Conservation (phyloP, 345 rosid species). For the Eucalyptus sp. region DNA sequence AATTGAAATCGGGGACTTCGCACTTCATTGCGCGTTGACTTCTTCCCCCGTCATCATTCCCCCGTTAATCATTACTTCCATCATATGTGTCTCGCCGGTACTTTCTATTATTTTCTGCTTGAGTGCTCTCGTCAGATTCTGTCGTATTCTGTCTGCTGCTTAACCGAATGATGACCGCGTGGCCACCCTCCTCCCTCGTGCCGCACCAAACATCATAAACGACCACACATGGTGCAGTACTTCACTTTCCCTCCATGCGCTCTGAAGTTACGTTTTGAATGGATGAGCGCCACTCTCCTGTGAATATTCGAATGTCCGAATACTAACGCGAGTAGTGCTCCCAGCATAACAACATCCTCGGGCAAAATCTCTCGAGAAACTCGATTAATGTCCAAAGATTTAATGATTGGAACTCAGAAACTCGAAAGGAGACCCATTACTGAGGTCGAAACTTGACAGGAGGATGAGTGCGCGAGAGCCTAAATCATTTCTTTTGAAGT, state of each 20-base stretch:
- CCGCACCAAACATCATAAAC: not conserved
- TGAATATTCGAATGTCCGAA: not conserved
- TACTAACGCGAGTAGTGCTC: not conserved
- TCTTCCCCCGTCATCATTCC: slow-evolving; percentile 4
- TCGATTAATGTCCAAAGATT: not conserved
- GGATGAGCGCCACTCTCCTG: not conserved
- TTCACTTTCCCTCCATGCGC: not conserved
- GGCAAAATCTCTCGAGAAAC: too few species aligned
- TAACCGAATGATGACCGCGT: not conserved
- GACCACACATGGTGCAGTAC: not conserved
- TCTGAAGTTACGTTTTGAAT: not conserved
- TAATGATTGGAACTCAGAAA: not conserved
- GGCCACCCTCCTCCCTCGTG: not conserved
- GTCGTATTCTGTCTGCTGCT: not conserved
- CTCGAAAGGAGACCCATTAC: not conserved
- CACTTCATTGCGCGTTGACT: slow-evolving; percentile 39
- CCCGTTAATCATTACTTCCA: not conserved
- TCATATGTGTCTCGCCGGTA: not conserved
- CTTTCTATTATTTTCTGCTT: not conserved
- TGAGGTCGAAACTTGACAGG: not conserved
- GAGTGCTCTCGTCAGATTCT: not conserved
- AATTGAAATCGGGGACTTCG: slow-evolving; percentile 8
- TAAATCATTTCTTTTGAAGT: not conserved
- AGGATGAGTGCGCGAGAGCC: not conserved
- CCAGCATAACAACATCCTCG: not conserved